Base-by-base conservation (phyloP, 495 filamentous ascomycete genomes). In the Podospora pseudoanserina region DNA sequence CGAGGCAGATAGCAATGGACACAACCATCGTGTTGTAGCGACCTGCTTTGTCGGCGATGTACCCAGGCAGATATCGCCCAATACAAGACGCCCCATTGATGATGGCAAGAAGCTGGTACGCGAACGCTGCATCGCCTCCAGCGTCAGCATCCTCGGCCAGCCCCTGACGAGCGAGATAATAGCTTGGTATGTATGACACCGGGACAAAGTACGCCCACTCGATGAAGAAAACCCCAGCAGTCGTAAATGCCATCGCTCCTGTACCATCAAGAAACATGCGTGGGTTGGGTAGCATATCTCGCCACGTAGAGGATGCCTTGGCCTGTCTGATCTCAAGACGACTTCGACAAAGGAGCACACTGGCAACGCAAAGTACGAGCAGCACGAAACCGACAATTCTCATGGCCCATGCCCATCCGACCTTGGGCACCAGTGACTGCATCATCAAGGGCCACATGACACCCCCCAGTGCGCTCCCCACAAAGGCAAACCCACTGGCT, bases 371-470 rank as follows among this genome's bases (percentile, higher is more conserved):
- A 7, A 58, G 55, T 4, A 58, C n/a, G 5, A 58, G 23, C 55
- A 58, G 55, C 18, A 58, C 55, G 3, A 58, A 58, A 7, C 55
- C 55, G 5, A 58, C 55, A 15, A 20, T 58, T 9, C 55, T 9
- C 55, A 58, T 58, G 6, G 55, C 55, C 55, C 55, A 58, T 26
- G 55, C n/a, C n/a, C n/a, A 58, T 58, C 55, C 55, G 2, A 58
- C n/a, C 11, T 58, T 58, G 4, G 55, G 55, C 6, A 58, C 55
- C 5, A 58, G 55, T 20, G 55, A 58, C 19, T 58, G 55, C 55
- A 58, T 58, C 55, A 58, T 58, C 55, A 58, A 58, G n/a, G 55
- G 55, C 55, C 55, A 58, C n/a, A 58, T 58, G 16, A 58, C 55
- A 26, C 55, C 55, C 5, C 55, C 55, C n/a, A 58, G 13, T n/a